Conservation (phyloP, 148 eudicot genomes). For the Camellia sinensis region DNA sequence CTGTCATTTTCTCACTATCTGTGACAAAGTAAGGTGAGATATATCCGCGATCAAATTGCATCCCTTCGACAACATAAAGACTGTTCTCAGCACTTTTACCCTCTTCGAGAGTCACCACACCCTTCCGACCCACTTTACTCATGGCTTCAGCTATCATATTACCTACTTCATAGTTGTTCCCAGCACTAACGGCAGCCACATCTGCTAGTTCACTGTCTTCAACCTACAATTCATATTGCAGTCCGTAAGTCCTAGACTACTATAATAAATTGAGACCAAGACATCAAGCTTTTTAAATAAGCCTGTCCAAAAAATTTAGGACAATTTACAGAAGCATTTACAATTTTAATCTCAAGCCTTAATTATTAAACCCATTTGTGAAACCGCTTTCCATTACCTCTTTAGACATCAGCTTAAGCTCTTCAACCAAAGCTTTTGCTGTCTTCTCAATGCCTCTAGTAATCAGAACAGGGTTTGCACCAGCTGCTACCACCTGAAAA, state of each 20-base stretch:
- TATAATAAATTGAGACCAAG: background rate
- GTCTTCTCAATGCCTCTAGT: conserved; percentile 95
- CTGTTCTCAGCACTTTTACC: conserved; percentile 89
- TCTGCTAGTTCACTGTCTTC: conserved; percentile 81
- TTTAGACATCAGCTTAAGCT: conserved; percentile 60
- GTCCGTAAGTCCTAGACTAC: background rate
- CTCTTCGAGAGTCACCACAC: conserved; percentile 96
- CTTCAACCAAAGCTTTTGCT: conserved; percentile 55
- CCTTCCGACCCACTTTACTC: conserved; percentile 85
- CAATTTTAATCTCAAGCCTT: background rate
- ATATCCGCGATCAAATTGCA: conserved; percentile 75
- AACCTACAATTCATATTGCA: conserved; percentile 34
- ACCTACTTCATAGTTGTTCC: conserved; percentile 84
- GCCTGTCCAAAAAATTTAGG: background rate
- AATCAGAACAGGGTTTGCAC: conserved; percentile 91
- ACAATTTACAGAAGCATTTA: background rate
- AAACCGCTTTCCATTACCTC: conserved; percentile 32
- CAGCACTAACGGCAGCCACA: conserved; percentile 97
- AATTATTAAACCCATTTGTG: background rate
- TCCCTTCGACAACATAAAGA: conserved; percentile 70
- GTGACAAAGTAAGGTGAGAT: conserved; percentile 73
- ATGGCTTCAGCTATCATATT: conserved; percentile 93
- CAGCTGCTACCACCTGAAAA: conserved; percentile 87
- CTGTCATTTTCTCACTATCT: conserved; percentile 64
- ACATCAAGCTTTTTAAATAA: background rate